phyloP scores from a whole-genome alignment of 148 eudicot genomes.

The Camellia lanceoleosa region DNA sequence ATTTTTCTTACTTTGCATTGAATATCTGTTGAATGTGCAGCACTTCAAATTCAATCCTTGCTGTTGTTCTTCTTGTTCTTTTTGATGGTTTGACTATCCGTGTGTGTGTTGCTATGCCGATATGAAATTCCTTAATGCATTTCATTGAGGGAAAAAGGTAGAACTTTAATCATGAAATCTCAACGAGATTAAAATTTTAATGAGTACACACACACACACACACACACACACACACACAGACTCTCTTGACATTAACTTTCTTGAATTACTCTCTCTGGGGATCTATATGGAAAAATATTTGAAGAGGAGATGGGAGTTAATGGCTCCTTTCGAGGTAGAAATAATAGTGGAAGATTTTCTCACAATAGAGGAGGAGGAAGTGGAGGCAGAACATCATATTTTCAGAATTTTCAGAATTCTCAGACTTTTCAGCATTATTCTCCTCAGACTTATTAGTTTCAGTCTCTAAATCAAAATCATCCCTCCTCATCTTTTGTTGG shows the following conservation, averaged over 20 bases:
- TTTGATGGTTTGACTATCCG: neutral
- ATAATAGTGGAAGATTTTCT: no score
- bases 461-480: no score
- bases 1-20: neutral
- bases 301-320: slow-evolving; percentile 72
- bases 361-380: no score
- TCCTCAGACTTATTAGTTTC: no score
- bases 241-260: neutral
- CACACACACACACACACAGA: slow-evolving; percentile 4
- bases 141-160: slow-evolving; percentile 78
- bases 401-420: no score
- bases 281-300: slow-evolving; percentile 43
- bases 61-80: neutral
- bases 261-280: slow-evolving; percentile 36
- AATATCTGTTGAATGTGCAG: neutral
- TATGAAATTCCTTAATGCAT: slow-evolving; percentile 72
- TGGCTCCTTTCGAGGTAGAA: no score
- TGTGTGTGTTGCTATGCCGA: slow-evolving; percentile 40
- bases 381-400: no score
- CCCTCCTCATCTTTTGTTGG: no score
- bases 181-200: neutral
- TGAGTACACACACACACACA: neutral
- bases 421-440: no score
- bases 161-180: slow-evolving; percentile 12
- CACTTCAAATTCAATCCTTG: neutral